Evolutionary conservation across 1,284 basidiomycete species (phyloP), one percentile per base, ranked within the genome.

Genomic region (Fomitiporia mediterranea): DNA sequence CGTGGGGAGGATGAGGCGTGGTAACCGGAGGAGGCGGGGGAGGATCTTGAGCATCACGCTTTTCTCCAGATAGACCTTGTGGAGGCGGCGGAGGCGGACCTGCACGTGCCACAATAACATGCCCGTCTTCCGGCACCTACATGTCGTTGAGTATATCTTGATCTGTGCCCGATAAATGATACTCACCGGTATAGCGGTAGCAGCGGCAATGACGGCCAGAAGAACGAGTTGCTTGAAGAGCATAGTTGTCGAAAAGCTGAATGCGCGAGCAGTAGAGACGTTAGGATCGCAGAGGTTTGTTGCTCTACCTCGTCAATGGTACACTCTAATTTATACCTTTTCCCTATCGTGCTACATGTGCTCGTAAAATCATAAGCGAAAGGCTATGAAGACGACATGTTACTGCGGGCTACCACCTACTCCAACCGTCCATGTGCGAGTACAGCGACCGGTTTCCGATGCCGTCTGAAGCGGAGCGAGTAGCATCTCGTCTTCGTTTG

Each of bases 151-250:
- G n/a, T 27, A 39, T 15, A 25, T 23, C 17, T 25, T n/a, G n/a
- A n/a, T n/a, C 9, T 19, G 6, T 40, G 4, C 39, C 27, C 9
- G n/a, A 39, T 2, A 25, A 40, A 9, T 28, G 19, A 39, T 8
- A 37, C 50, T 27, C 32, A 51, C 50, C 27, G 50, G 35, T 9
- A 19, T 27, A 38, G 50, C 50, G 23, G 39, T 30, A 28, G 50
- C 50, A 39, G 50, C 35, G 9, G 50, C 34, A 21, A 51, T 2
- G 15, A 51, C 50, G 11, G 50, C 50, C 50, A 51, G n/a, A 23
- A 51, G 50, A 27, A 51, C 50, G 17, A 51, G 1, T 51, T 51
- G 50, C 35, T 51, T 51, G 37, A 51, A 34, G 17, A 51, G 49
- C 49, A 51, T 51, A 13, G n/a, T 11, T 38, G 27, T 19, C 23